These are phyloP conservation scores for Trypanosoma theileri DNA, from an alignment of 208 protist species.

Conservation along the genomic window DNA sequence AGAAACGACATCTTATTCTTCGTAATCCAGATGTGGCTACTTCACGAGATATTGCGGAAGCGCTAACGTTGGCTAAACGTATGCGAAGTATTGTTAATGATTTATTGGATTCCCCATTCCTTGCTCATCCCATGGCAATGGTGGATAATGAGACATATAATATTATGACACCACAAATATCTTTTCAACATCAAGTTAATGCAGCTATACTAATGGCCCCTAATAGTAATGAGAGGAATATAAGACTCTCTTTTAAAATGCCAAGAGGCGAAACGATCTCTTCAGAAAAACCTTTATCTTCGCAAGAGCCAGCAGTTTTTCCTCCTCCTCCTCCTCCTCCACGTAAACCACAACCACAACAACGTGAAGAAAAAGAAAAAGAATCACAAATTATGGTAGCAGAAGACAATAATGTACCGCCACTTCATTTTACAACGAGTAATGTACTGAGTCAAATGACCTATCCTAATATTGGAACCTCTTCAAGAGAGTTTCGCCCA, in stretches of 20 bases:
- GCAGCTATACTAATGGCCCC: neutral
- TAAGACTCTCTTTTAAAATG: too few relatives aligned
- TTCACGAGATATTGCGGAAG: neutral
- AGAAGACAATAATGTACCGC: neutral
- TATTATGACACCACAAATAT: constrained; percentile 1
- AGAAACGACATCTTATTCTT: constrained; percentile 2
- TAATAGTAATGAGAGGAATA: too few relatives aligned
- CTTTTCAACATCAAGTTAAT: neutral
- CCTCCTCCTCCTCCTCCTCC: too few relatives aligned
- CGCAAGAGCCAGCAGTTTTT: too few relatives aligned
- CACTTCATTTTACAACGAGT: too few relatives aligned
- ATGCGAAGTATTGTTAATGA: constrained; percentile 30
- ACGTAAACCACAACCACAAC: too few relatives aligned
- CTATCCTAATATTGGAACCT: too few relatives aligned
- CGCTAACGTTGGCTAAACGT: constrained; percentile 25
- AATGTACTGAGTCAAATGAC: too few relatives aligned
- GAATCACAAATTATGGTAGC: neutral
- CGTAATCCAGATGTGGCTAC: neutral
- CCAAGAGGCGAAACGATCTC: too few relatives aligned
- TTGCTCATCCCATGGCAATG: constrained; percentile 1
- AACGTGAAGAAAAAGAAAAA: too few relatives aligned
- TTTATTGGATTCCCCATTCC: constrained; percentile 16
- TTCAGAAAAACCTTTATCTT: too few relatives aligned
- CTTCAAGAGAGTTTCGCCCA: too few relatives aligned
- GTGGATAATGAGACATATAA: constrained; percentile 6